Evolutionary conservation across 2,329 filamentous ascomycete genomes (phyloP), one percentile per base, ranked within the genome.

Genomic region (Pseudogymnoascus pannorum): DNA sequence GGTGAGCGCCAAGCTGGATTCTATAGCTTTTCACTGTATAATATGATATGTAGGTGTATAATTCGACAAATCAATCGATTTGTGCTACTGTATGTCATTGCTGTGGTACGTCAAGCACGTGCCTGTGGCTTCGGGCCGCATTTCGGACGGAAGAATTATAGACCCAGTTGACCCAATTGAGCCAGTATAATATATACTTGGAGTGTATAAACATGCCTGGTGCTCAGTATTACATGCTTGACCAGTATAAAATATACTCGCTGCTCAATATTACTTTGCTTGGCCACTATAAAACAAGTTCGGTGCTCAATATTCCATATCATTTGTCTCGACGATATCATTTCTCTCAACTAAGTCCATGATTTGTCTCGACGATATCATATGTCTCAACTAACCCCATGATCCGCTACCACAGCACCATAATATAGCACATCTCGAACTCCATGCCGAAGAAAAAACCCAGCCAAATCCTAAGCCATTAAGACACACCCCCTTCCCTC

Each of bases 121-220:
- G 44, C 44, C 24, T 51, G n/a, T 29, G 44, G 44, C 44, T 51
- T 29, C 44, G 44, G 44, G 44, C 44, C 44, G 44, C 44, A 51
- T 51, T 51, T 51, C 44, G 44, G 44, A 51, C 44, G 44, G 44
- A 51, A 16, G n/a, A 51, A 51, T 29, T 51, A 54, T 54, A 29
- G 44, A 4, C 42, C 38, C 38, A 42, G 38, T 42, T 11, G 16
- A 38, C 16, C 18, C 18, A 11, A 12, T 14, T 42, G 42, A 26
- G 8, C n/a, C n/a, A 48, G 42, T 16, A 44, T 44, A 40, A 40
- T 36, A 18, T 18, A 18, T 1, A 16, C 36, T 40, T 14, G 40
- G 18, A 18, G 2, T 16, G 36, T 20, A 20, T 40, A 40, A 40
- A 40, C 16, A 11, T 9, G 2, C 8, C 12, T 24, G 20, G 40